These are phyloP conservation scores for Straminergon stramineum DNA, from an alignment of 225 moss, liverwort and hornwort species.

Conservation along the genomic window DNA sequence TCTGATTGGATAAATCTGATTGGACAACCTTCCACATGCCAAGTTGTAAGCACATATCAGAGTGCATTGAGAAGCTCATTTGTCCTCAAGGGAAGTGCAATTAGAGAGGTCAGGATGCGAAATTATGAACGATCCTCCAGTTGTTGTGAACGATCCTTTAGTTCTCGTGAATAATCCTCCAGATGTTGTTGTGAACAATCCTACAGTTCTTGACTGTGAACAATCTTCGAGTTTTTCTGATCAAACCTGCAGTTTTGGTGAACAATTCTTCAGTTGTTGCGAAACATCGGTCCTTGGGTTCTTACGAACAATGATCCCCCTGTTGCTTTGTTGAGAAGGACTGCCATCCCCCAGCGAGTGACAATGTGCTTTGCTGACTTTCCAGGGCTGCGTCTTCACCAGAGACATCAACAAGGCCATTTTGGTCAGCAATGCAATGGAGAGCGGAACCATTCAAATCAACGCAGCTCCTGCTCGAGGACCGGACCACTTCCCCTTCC, in stretches of 20 bases:
- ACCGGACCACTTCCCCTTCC: constrained; percentile 56
- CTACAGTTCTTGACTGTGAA: neutral
- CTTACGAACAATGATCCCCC: neutral
- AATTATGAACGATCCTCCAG: neutral
- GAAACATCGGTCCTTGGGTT: neutral
- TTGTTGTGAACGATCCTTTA: accelerated
- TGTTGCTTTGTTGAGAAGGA: neutral
- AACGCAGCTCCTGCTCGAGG: constrained; percentile 48
- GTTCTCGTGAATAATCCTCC: neutral
- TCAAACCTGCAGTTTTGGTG: neutral
- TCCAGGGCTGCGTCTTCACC: constrained; percentile 44
- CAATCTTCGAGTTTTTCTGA: neutral
- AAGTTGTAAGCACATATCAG: neutral
- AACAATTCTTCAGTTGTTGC: neutral
- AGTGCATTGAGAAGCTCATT: neutral
- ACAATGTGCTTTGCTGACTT: neutral
- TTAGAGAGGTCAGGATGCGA: neutral
- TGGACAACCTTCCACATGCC: neutral
- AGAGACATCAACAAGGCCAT: constrained; percentile 48
- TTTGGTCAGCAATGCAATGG: constrained; percentile 48
- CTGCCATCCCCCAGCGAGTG: neutral
- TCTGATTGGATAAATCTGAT: neutral
- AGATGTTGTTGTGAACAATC: neutral
- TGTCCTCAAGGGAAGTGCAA: neutral
- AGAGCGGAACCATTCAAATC: constrained; percentile 49